phyloP scores from a whole-genome alignment of 805 yeast genomes.

The Pichia membranifaciens region DNA sequence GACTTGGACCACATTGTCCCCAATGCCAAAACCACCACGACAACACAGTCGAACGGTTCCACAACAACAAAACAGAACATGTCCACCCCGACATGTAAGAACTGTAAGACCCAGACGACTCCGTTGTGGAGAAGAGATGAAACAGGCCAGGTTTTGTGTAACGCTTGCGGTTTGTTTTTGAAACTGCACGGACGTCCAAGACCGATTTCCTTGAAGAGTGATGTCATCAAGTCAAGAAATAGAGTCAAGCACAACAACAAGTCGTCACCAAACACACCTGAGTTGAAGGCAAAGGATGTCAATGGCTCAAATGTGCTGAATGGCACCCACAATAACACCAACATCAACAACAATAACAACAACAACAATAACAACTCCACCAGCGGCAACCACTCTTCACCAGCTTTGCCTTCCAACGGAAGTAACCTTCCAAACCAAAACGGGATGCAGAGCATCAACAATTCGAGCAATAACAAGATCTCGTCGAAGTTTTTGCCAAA shows the following conservation, averaged over 20 bases:
- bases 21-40: conserved; percentile 54
- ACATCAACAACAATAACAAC: conserved; percentile 12
- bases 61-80: conserved; percentile 61
- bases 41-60: conserved; percentile 53
- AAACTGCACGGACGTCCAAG: conserved; percentile 90
- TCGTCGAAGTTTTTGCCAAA: conserved; percentile 32
- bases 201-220: conserved; percentile 86
- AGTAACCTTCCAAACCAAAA: background rate
- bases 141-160: conserved; percentile 82
- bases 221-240: conserved; percentile 86
- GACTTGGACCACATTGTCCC: conserved; percentile 39
- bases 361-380: background rate
- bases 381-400: background rate
- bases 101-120: conserved; percentile 88
- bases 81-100: conserved; percentile 71
- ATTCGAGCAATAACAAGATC: conserved; percentile 5
- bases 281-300: conserved; percentile 45
- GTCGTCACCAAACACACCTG: conserved; percentile 50
- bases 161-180: conserved; percentile 87
- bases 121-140: conserved; percentile 96
- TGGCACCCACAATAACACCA: background rate
- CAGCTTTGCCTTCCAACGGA: background rate
- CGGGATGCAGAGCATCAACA: conserved; percentile 1
- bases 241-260: conserved; percentile 57
- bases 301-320: conserved; percentile 4